Evolutionary conservation across 169 alveolate genomes (phyloP).

Genomic region (Cryptosporidium sp.): DNA sequence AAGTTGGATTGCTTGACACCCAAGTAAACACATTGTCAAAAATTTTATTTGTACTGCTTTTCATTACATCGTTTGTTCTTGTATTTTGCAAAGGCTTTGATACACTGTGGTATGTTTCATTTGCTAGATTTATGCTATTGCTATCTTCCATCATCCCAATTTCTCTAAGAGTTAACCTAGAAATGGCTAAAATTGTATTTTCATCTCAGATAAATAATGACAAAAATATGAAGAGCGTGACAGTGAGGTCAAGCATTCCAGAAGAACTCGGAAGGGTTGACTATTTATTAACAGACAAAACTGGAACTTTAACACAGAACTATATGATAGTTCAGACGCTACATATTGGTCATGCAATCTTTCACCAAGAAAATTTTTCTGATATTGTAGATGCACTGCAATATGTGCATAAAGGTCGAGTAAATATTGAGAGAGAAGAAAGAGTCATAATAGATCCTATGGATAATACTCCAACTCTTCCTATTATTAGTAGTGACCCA

Average conservation of each 20-base stretch:
- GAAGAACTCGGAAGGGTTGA: constrained; percentile 98
- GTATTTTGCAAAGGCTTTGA: constrained; percentile 81
- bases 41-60: constrained; percentile 80
- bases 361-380: constrained; percentile 64
- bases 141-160: constrained; percentile 97
- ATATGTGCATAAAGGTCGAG: neutral
- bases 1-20: constrained; percentile 82
- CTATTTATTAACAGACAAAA: constrained; percentile 95
- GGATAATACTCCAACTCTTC: neutral
- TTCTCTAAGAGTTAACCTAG: constrained; percentile 95
- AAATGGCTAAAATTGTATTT: constrained; percentile 94
- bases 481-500: constrained; percentile 32
- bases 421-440: constrained; percentile 26
- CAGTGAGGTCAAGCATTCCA: constrained; percentile 92
- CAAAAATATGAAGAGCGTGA: constrained; percentile 92
- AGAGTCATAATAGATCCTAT: constrained; percentile 16
- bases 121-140: constrained; percentile 90
- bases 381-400: constrained; percentile 76
- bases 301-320: constrained; percentile 98
- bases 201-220: constrained; percentile 89
- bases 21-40: constrained; percentile 83
- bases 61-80: constrained; percentile 78
- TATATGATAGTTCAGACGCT: constrained; percentile 92
- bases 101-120: constrained; percentile 80
- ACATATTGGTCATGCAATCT: constrained; percentile 75